Evolutionary conservation across 345 rosid species (phyloP).

Genomic region (Sisymbrium altissimum): DNA sequence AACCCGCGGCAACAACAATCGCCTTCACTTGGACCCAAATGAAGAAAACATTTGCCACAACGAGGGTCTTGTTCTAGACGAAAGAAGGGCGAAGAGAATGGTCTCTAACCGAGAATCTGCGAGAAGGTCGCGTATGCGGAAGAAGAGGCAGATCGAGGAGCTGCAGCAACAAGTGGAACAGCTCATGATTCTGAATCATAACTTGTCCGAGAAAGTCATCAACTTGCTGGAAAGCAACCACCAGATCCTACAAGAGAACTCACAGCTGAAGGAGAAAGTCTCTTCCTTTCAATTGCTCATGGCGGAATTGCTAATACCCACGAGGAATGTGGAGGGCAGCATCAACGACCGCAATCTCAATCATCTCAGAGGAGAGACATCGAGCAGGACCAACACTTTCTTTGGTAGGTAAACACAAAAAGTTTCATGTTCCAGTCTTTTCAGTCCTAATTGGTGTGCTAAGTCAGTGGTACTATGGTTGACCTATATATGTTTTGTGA

Average conservation of each 20-base stretch:
- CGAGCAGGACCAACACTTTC: slow-evolving; percentile 28
- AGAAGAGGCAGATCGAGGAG: slow-evolving; percentile 75
- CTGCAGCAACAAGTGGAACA: slow-evolving; percentile 64
- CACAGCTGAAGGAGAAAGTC: slow-evolving; percentile 65
- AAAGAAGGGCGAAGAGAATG: slow-evolving; percentile 62
- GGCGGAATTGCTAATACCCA: slow-evolving; percentile 48
- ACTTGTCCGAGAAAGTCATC: slow-evolving; percentile 66
- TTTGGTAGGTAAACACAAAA: slow-evolving; percentile 18
- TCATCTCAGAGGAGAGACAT: slow-evolving; percentile 40
- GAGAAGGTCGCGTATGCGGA: slow-evolving; percentile 60
- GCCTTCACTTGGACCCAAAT: slow-evolving; percentile 32
- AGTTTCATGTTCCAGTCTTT: neutral
- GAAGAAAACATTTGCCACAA: neutral
- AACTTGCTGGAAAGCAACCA: slow-evolving; percentile 62
- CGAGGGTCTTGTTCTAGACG: slow-evolving; percentile 30
- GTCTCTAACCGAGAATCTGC: slow-evolving; percentile 82
- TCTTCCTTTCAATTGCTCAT: slow-evolving; percentile 57
- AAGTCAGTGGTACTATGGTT: neutral
- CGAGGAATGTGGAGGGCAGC: slow-evolving; percentile 37
- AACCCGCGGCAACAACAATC: slow-evolving; percentile 18
- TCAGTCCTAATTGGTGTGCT: slow-evolving; percentile 1
- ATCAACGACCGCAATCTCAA: slow-evolving; percentile 11
- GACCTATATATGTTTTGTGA: slow-evolving; percentile 6
- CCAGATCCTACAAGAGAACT: slow-evolving; percentile 65
- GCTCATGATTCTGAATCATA: slow-evolving; percentile 50